A percentile compares a stretch with the other conserved stretches of the same genome.
phyloP scores from a whole-genome alignment of 257 asterid genomes.

The Plantago major region DNA sequence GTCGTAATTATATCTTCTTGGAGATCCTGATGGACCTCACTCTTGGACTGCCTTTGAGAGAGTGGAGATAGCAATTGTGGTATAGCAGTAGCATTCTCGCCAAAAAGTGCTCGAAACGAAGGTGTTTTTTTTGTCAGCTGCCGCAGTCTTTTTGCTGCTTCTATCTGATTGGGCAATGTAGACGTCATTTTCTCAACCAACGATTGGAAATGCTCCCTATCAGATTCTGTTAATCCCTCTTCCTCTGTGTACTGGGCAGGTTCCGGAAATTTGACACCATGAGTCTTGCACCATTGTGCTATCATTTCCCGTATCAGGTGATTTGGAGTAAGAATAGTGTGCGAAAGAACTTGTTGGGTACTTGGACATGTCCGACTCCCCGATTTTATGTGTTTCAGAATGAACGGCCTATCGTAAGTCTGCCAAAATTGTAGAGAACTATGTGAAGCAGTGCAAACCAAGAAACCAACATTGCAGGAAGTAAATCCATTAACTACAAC shows the following conservation, averaged over 20 bases:
- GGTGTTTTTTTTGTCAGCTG: constrained; percentile 64
- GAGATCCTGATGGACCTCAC: constrained; percentile 39
- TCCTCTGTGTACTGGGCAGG: constrained; percentile 35
- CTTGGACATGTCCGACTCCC: constrained; percentile 89
- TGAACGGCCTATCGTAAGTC: constrained; percentile 85
- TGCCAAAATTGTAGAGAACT: constrained; percentile 31
- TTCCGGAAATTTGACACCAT: constrained; percentile 56
- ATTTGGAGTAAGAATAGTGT: constrained; percentile 71
- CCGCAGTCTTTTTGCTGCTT: constrained; percentile 74
- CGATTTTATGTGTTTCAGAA: constrained; percentile 73
- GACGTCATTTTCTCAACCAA: constrained; percentile 57
- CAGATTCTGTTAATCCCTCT: constrained; percentile 56
- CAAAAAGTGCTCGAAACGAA: constrained; percentile 69
- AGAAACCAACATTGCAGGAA: constrained; percentile 4
- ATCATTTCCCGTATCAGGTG: constrained; percentile 64
- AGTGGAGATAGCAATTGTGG: constrained; percentile 65
- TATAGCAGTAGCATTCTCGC: constrained; percentile 52
- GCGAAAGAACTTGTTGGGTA: constrained; percentile 79
- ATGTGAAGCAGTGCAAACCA: constrained; percentile 13
- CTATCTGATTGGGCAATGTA: constrained; percentile 50
- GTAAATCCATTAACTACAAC: background rate
- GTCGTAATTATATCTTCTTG: constrained; percentile 90
- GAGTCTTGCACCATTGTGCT: constrained; percentile 62
- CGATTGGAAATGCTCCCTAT: constrained; percentile 44
- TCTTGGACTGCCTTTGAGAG: constrained; percentile 24